Conservation (phyloP, 1,284 basidiomycete genomes). For the Apiotrichum gracile region DNA sequence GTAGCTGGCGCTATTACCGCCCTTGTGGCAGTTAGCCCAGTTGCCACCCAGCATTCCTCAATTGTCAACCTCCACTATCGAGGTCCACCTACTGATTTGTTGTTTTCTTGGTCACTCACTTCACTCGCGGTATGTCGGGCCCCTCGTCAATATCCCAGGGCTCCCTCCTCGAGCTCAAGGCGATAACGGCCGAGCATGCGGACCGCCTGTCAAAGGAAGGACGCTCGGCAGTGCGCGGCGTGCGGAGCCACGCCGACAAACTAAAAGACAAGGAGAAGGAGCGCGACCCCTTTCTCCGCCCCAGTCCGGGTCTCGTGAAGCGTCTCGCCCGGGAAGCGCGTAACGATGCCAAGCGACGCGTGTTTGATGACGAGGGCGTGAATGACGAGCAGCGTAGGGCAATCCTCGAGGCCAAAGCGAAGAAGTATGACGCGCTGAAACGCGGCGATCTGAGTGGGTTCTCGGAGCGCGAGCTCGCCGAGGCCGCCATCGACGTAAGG, state of each 20-base stretch:
- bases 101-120: too few relatives aligned
- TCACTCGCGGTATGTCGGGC: not conserved
- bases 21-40: too few relatives aligned
- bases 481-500: constrained; percentile 75
- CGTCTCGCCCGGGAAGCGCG: constrained; percentile 41
- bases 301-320: constrained; percentile 42
- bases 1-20: too few relatives aligned
- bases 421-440: constrained; percentile 70
- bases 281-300: constrained; percentile 39
- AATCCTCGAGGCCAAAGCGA: constrained; percentile 67
- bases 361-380: constrained; percentile 31
- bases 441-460: constrained; percentile 76
- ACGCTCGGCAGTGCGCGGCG: constrained; percentile 32
- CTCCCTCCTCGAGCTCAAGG: constrained; percentile 42
- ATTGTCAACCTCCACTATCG: too few relatives aligned
- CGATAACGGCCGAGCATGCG: constrained; percentile 45
- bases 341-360: constrained; percentile 36
- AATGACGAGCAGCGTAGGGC: constrained; percentile 37
- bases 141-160: constrained; percentile 31
- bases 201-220: constrained; percentile 43
- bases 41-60: too few relatives aligned
- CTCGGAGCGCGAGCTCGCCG: constrained; percentile 66
- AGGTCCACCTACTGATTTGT: not conserved
- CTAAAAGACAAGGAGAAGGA: constrained; percentile 11
- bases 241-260: constrained; percentile 15